These are phyloP conservation scores for Mycena venus DNA, from an alignment of 768 basidiomycete genomes.

Conservation along the genomic window DNA sequence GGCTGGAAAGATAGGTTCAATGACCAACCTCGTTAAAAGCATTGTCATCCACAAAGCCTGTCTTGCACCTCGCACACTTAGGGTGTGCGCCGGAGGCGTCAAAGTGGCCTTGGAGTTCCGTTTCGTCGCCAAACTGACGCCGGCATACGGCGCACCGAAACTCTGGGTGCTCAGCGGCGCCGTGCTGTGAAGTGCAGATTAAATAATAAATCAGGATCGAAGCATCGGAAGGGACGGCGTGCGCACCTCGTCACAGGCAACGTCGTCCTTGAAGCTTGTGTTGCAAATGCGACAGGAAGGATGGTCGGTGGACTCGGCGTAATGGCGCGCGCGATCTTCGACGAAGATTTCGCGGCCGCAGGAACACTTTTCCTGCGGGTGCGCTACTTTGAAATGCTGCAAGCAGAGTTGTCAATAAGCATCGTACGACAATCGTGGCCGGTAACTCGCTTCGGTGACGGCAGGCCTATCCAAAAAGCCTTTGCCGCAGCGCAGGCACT, in stretches of 20 bases:
- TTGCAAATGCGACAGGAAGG: slow-evolving; percentile 50
- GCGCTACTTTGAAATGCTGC: slow-evolving; percentile 8
- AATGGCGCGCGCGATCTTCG: slow-evolving; percentile 55
- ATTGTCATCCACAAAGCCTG: slow-evolving; percentile 56
- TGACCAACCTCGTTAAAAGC: slow-evolving; percentile 49
- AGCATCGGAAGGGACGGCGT: not conserved
- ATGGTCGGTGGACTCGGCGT: slow-evolving; percentile 52
- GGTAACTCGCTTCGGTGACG: slow-evolving; percentile 48
- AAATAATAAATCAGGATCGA: not conserved
- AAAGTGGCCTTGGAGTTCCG: slow-evolving; percentile 56
- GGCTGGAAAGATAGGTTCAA: not conserved
- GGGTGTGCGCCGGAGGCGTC: slow-evolving; percentile 58
- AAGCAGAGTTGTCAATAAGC: not conserved
- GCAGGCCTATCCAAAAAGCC: slow-evolving; percentile 54
- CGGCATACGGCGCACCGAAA: slow-evolving; percentile 51
- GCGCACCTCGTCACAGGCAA: slow-evolving; percentile 45
- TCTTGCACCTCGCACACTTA: slow-evolving; percentile 56
- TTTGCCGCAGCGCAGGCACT: slow-evolving; percentile 58
- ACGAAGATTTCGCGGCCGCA: slow-evolving; percentile 40
- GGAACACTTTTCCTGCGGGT: not conserved
- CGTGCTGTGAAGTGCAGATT: slow-evolving; percentile 49
- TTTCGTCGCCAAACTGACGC: slow-evolving; percentile 53
- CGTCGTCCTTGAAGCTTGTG: slow-evolving; percentile 50
- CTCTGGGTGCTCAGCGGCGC: slow-evolving; percentile 51
- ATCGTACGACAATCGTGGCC: not conserved